Base-by-base conservation (phyloP, 805 yeast genomes). In the Candida hispaniensis region DNA sequence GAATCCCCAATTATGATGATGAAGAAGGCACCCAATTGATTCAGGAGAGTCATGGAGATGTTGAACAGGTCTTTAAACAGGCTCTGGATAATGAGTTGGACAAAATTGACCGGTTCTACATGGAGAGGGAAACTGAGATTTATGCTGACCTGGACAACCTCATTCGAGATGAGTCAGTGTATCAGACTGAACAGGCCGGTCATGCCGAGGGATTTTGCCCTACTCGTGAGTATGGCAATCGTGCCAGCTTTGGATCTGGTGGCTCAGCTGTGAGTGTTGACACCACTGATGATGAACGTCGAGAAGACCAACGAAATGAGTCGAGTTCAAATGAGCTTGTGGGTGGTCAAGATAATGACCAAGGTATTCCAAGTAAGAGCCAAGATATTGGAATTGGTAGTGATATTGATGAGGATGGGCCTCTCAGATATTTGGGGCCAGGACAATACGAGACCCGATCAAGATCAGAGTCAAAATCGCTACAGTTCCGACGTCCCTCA, bases 61-160 rank as follows among this genome's bases (percentile, higher is more conserved):
- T 81, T 5, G 59, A 68, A 2, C 57, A 56, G 12, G 71, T 72
- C n/a, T 88, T 86, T 47, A 48, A 61, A 2, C 65, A 72, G 12
- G 88, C 91, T 1, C 61, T 91, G 41, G 83, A 88, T 52, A 67
- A 70, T 6, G 97, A 91, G 55, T 60, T 81, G 44, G 55, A 51
- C 34, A 82, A 83, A 52, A 73, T 91, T 30, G 86, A 83, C 55
- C 64, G 59, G 29, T 91, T 91, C 50, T 91, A 74, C 56, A 58
- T 58, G 25, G 58, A 63, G 18, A 85, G 79, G 46, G 93, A 86
- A 52, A 58, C 55, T n/a, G 66, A 65, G 25, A 63, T 74, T 4
- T 66, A 58, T 41, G 58, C 53, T 16, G 72, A 67, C 36, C 71
- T 75, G 42, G 71, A 71, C 25, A 67, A 65, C 7, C 56, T 86